Percentiles rank a stretch among this genome's conserved stretches.
phyloP scores from a whole-genome alignment of 2,329 filamentous ascomycete genomes.

The Eutypa lata region DNA sequence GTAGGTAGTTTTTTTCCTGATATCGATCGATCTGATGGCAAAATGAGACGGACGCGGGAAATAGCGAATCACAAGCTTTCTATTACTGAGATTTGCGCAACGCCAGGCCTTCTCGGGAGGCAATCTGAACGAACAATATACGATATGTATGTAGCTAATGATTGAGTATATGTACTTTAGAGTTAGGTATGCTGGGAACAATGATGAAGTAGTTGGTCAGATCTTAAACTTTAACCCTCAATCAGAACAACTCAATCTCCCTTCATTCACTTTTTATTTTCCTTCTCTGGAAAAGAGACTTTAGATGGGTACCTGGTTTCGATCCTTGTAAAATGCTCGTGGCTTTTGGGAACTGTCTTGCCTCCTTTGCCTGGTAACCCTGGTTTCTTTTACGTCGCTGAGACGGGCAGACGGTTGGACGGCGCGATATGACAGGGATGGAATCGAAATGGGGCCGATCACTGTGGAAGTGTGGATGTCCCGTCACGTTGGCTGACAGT shows the following conservation, averaged over 20 bases:
- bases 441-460: not conserved
- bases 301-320: not conserved
- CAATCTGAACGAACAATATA: no score
- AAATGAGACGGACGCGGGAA: not conserved
- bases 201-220: not conserved
- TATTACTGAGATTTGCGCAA: not conserved
- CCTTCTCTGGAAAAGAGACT: not conserved
- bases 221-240: not conserved
- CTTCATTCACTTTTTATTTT: not conserved
- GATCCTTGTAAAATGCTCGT: not conserved
- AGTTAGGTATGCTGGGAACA: not conserved
- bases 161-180: no score
- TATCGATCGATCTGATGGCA: not conserved
- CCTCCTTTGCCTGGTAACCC: not conserved
- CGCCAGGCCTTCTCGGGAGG: not conserved
- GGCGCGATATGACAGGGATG: not conserved
- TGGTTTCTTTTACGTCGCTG: not conserved
- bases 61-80: not conserved
- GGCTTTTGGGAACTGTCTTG: not conserved
- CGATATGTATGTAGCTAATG: no score
- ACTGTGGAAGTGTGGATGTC: not conserved
- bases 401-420: not conserved
- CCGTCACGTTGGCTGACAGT: not conserved
- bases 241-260: not conserved
- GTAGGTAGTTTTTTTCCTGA: not conserved